Base-by-base conservation (phyloP, 2,329 filamentous ascomycete genomes). In the Zymoseptoria brevis region DNA sequence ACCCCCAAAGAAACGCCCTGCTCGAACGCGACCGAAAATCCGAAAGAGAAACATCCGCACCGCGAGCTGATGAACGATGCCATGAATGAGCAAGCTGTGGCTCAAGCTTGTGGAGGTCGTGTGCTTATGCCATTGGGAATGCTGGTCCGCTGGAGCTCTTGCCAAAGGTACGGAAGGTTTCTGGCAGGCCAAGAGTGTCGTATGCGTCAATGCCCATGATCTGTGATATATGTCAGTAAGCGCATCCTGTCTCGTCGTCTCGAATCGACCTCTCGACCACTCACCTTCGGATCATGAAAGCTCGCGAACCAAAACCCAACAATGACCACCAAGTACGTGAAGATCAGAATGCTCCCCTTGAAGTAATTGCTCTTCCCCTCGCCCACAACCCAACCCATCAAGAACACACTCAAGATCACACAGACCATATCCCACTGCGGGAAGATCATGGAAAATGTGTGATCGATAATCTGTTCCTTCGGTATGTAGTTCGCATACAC, bases 281-380 rank as follows among this genome's bases (percentile, higher is more conserved):
- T 68, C 58, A 72, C 71, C 26, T 82, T 77, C 59, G 81, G 73
- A 63, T 81, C 80, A 62, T 78, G 81, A 70, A 81, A 87, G 22
- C 83, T 82, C 56, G 90, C 90, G 60, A 96, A 88, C 76, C 90
- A 97, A 78, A 95, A 99, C 1, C 94, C 94, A 51, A 90, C 84
- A 26, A 96, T 79, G 54, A 99, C 90, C 26, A 97, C 94, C 22
- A 97, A 75, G 73, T 99, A 99, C 35, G 90, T 94, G 55, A 99
- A 79, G 64, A 97, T 85, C 56, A 99, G 80, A 67, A 97, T 96
- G 65, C 90, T 96, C 55, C 94, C 94, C 79, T 99, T 99, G 84
- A 99, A 99, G 76, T 99, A 99, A 75, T 99, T 99, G 79, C 92
- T 97, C 84, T 99, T 99, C 49, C 94, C 94, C 76, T 99, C 94